phyloP scores from a whole-genome alignment of 2,329 filamentous ascomycete genomes.

The Arthrocladium fulminans region DNA sequence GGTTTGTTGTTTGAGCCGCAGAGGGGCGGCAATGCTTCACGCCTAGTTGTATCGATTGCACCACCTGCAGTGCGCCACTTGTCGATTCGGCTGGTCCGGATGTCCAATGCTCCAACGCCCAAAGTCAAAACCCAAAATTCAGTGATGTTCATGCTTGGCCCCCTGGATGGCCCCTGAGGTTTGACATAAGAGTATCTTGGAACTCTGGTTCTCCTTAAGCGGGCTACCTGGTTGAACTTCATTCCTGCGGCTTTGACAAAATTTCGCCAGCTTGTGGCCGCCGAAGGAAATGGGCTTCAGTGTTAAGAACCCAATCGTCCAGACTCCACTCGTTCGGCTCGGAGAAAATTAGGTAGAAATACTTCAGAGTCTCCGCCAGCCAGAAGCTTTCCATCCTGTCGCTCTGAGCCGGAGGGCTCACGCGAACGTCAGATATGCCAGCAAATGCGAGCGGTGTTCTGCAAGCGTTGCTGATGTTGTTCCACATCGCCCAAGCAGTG shows the following conservation, averaged over 20 bases:
- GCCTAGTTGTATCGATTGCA: too few relatives aligned
- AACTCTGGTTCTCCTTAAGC: too few relatives aligned
- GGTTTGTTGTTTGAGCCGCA: too few relatives aligned
- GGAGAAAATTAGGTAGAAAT: slow-evolving; percentile 76
- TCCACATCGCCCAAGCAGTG: slow-evolving; percentile 43
- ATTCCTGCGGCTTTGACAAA: not conserved
- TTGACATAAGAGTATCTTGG: too few relatives aligned
- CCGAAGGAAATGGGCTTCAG: slow-evolving; percentile 20
- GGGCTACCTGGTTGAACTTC: not conserved
- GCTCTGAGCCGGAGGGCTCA: slow-evolving; percentile 30
- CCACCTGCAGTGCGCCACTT: too few relatives aligned
- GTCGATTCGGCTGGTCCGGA: too few relatives aligned
- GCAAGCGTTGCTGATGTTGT: slow-evolving; percentile 36
- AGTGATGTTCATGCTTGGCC: too few relatives aligned
- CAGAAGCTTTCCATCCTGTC: slow-evolving; percentile 84
- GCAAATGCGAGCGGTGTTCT: slow-evolving; percentile 37
- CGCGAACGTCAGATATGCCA: slow-evolving; percentile 33
- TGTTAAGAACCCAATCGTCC: slow-evolving; percentile 55
- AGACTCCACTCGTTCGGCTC: slow-evolving; percentile 56
- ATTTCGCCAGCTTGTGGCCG: slow-evolving; percentile 7
- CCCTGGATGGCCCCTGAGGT: too few relatives aligned
- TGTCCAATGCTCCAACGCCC: too few relatives aligned
- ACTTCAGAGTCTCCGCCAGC: slow-evolving; percentile 85
- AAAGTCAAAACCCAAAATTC: too few relatives aligned
- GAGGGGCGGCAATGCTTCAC: too few relatives aligned